Percentiles rank a stretch among this genome's conserved stretches.
Conservation (phyloP, 1,284 basidiomycete species). For the Cryptococcus floricola region DNA sequence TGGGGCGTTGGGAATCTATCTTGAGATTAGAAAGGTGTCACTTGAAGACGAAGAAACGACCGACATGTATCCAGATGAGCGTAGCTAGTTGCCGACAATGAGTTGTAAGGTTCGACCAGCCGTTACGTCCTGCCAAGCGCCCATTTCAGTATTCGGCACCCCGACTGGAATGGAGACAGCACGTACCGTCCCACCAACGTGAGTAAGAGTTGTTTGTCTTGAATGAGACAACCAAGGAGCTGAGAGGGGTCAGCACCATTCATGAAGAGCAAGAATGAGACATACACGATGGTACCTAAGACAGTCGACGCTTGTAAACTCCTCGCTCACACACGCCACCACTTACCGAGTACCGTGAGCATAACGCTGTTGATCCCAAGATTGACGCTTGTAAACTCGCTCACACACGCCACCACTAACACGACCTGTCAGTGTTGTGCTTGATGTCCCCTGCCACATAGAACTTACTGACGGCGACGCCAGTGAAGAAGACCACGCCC, state of each 20-base stretch:
- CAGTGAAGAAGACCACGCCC: constrained; percentile 27
- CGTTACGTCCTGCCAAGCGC: constrained; percentile 20
- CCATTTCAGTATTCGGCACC: neutral
- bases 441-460: neutral
- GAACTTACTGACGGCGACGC: constrained; percentile 26
- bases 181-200: constrained; percentile 35
- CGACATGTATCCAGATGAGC: constrained; percentile 30
- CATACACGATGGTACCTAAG: constrained; percentile 35
- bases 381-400: constrained; percentile 19
- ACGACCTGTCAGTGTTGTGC: neutral
- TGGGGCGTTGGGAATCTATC: neutral
- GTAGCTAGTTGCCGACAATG: constrained; percentile 29
- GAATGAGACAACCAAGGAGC: constrained; percentile 34
- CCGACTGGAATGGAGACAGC: neutral
- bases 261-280: neutral
- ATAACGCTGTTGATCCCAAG: constrained; percentile 27
- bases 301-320: too few relatives aligned
- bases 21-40: neutral
- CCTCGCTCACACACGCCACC: too few relatives aligned
- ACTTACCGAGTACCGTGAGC: constrained; percentile 32
- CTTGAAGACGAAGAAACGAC: neutral
- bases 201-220: constrained; percentile 35
- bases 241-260: constrained; percentile 4
- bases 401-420: constrained; percentile 29
- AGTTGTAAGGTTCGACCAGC: constrained; percentile 30